Evolutionary conservation across 2,329 filamentous ascomycete genomes (phyloP).

Genomic region (Claviceps sp.): DNA sequence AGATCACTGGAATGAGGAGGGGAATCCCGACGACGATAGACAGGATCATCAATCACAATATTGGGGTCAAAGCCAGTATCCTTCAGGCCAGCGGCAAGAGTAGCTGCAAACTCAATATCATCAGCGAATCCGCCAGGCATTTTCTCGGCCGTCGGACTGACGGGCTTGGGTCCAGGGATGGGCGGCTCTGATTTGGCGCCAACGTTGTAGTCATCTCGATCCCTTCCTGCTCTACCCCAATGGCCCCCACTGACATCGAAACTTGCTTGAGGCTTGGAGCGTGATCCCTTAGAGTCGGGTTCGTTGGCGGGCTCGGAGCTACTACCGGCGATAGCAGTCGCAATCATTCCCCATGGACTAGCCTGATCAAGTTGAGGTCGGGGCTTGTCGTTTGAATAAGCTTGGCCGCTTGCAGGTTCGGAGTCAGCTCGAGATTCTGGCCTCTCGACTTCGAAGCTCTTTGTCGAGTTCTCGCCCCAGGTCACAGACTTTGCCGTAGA

Average conservation of each 20-base stretch:
- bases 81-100: conserved; percentile 52
- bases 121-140: conserved; percentile 54
- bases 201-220: conserved; percentile 18
- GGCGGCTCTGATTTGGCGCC: conserved; percentile 33
- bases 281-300: conserved; percentile 12
- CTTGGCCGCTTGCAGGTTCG: conserved; percentile 14
- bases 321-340: conserved; percentile 33
- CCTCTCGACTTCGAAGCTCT: conserved; percentile 49
- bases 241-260: conserved; percentile 5
- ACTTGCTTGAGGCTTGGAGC: conserved; percentile 3
- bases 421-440: conserved; percentile 30
- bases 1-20: conserved; percentile 45
- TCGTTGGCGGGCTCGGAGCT: conserved; percentile 23
- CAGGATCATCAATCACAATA: conserved; percentile 53
- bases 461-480: conserved; percentile 52
- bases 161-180: conserved; percentile 43
- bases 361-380: conserved; percentile 24
- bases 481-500: conserved; percentile 43
- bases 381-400: conserved; percentile 17
- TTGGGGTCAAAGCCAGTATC: conserved; percentile 59
- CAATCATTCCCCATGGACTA: conserved; percentile 38
- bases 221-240: conserved; percentile 10
- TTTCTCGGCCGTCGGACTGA: conserved; percentile 30
- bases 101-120: conserved; percentile 57
- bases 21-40: conserved; percentile 49